A percentile compares a stretch with the other conserved stretches of the same genome.
These are phyloP conservation scores for Globisporangium yorkense DNA, from an alignment of 352 stramenopile genomes.

Conservation along the genomic window DNA sequence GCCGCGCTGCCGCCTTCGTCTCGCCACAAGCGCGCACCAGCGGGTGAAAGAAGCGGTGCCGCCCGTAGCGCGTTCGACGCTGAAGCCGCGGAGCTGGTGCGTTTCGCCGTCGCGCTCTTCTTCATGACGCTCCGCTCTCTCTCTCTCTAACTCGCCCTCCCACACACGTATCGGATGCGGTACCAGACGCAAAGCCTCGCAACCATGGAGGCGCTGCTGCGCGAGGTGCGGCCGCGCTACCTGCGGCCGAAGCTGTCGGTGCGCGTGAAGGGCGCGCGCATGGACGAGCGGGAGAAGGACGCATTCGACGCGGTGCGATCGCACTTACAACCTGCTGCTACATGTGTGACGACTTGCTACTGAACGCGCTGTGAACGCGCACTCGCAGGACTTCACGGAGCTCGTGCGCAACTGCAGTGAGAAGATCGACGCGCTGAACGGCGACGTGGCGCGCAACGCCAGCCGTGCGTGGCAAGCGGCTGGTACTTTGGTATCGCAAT, in stretches of 20 bases:
- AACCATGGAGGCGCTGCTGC: conserved; percentile 52
- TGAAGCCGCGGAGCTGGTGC: conserved; percentile 11
- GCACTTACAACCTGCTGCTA: too few species aligned
- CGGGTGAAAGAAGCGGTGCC: too few species aligned
- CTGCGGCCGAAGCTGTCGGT: conserved; percentile 53
- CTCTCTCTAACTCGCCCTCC: not conserved
- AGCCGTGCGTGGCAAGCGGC: too few species aligned
- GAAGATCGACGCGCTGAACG: conserved; percentile 54
- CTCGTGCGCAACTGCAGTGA: conserved; percentile 63
- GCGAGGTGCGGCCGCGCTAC: conserved; percentile 44
- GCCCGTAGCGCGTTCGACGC: conserved; percentile 5
- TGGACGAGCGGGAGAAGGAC: conserved; percentile 74
- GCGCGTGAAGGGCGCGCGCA: conserved; percentile 45
- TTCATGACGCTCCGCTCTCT: not conserved
- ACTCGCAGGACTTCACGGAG: conserved; percentile 53
- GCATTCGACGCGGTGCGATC: conserved; percentile 55
- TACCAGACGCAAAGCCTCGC: conserved; percentile 36
- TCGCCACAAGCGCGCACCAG: too few species aligned
- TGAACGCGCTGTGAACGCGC: too few species aligned
- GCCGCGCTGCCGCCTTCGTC: not conserved
- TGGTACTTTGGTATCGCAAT: too few species aligned
- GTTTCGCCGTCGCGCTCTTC: not conserved
- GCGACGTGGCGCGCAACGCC: conserved; percentile 12
- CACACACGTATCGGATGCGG: not conserved
- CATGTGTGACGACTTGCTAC: too few species aligned